These are phyloP conservation scores for Venturiaceae sp. DNA, from an alignment of 2,329 filamentous ascomycete species.

Conservation along the genomic window DNA sequence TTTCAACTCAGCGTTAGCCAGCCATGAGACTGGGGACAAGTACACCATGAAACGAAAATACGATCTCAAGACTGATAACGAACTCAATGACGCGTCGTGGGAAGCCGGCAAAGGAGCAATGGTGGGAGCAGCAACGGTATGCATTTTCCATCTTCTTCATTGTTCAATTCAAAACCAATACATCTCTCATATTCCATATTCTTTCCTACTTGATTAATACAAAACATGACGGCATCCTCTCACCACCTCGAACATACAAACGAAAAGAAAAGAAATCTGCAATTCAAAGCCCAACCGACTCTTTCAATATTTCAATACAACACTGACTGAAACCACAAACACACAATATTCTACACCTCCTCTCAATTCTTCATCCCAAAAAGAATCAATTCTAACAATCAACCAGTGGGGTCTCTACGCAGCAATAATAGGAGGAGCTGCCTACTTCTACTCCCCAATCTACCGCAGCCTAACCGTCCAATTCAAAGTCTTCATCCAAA, in stretches of 20 bases:
- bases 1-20: conserved; percentile 6
- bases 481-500: conserved; percentile 73
- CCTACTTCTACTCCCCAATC: conserved; percentile 56
- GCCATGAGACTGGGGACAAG: conserved; percentile 43
- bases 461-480: conserved; percentile 65
- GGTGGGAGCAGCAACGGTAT: conserved; percentile 55
- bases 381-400: too few species aligned
- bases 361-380: conserved; percentile 5
- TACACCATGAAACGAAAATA: conserved; percentile 3
- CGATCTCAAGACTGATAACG: conserved; percentile 46
- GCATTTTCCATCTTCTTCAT: conserved; percentile 8
- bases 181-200: background rate
- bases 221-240: too few species aligned
- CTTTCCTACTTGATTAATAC: too few species aligned
- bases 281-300: too few species aligned
- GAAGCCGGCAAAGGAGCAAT: conserved; percentile 60
- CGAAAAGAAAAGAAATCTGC: too few species aligned
- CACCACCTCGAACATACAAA: too few species aligned
- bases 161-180: background rate
- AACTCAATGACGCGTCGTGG: conserved; percentile 61
- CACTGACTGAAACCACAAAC: too few species aligned
- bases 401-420: conserved; percentile 57
- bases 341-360: background rate
- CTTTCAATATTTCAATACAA: too few species aligned
- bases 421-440: conserved; percentile 51